These are phyloP conservation scores for Podaxis carcinomalis DNA, from an alignment of 768 basidiomycete genomes.

Conservation along the genomic window DNA sequence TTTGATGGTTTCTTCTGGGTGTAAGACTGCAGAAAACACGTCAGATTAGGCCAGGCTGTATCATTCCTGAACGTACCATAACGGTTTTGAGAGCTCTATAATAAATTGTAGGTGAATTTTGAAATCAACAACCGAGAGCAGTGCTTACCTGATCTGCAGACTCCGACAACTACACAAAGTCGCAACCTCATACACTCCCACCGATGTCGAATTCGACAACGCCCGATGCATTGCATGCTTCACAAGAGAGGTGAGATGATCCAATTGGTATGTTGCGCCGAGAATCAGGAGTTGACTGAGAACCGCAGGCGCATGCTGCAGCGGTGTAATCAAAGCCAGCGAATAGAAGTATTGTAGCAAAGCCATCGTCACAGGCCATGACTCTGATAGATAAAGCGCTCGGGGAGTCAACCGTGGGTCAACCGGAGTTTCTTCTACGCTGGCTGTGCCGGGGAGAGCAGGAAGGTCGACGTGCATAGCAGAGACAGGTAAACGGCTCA, in stretches of 20 bases:
- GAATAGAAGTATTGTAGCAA: slow-evolving; percentile 94
- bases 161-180: slow-evolving; percentile 86
- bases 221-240: slow-evolving; percentile 93
- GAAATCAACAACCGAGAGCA: slow-evolving; percentile 11
- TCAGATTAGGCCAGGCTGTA: background rate
- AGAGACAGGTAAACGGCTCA: slow-evolving; percentile 57
- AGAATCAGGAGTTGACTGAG: slow-evolving; percentile 84
- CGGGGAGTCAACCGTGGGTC: slow-evolving; percentile 83
- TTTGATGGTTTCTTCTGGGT: slow-evolving; percentile 72
- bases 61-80: slow-evolving; percentile 48
- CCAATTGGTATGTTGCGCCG: slow-evolving; percentile 75
- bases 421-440: slow-evolving; percentile 47
- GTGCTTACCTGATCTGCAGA: slow-evolving; percentile 78
- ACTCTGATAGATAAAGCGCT: slow-evolving; percentile 77
- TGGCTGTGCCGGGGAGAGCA: slow-evolving; percentile 48
- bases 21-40: slow-evolving; percentile 51
- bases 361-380: slow-evolving; percentile 85
- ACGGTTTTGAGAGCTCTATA: slow-evolving; percentile 74
- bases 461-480: slow-evolving; percentile 62
- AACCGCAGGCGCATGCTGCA: slow-evolving; percentile 89
- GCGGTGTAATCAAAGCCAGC: slow-evolving; percentile 76
- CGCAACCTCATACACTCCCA: slow-evolving; percentile 93
- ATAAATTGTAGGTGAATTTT: slow-evolving; percentile 9
- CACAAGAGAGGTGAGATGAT: slow-evolving; percentile 73
- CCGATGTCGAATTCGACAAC: slow-evolving; percentile 78